Conservation (phyloP, 345 rosid genomes). For the Punica granatum region DNA sequence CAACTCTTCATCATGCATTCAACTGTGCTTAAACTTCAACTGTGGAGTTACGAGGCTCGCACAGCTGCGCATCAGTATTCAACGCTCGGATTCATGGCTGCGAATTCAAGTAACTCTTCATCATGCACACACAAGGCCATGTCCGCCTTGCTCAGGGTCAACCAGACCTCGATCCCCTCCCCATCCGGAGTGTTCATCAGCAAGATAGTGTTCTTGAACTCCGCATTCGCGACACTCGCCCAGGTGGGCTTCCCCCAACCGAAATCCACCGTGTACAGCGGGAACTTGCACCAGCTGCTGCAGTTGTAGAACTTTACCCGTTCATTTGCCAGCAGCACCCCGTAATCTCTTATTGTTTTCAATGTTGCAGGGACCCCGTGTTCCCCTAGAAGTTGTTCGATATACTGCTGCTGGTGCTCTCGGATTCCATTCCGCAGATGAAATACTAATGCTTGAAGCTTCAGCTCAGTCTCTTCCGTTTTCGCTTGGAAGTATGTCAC, state of each 20-base stretch:
- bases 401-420: neutral
- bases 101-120: slow-evolving; percentile 3
- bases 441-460: slow-evolving; percentile 9
- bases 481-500: neutral
- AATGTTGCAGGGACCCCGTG: neutral
- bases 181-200: slow-evolving; percentile 12
- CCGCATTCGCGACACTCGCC: neutral
- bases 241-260: slow-evolving; percentile 26
- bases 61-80: neutral
- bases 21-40: no score
- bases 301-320: slow-evolving; percentile 5
- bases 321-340: neutral
- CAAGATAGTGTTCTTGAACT: neutral
- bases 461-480: slow-evolving; percentile 6
- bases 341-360: neutral
- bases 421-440: slow-evolving; percentile 12
- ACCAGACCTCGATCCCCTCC: slow-evolving; percentile 18
- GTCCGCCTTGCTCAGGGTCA: slow-evolving; percentile 6
- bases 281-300: slow-evolving; percentile 16
- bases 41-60: no score
- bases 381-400: neutral
- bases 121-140: slow-evolving; percentile 9
- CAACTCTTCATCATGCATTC: no score
- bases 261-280: slow-evolving; percentile 17
- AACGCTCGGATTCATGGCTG: neutral